Conservation (phyloP, 2,329 filamentous ascomycete species). For the Rutstroemia sydowiana region DNA sequence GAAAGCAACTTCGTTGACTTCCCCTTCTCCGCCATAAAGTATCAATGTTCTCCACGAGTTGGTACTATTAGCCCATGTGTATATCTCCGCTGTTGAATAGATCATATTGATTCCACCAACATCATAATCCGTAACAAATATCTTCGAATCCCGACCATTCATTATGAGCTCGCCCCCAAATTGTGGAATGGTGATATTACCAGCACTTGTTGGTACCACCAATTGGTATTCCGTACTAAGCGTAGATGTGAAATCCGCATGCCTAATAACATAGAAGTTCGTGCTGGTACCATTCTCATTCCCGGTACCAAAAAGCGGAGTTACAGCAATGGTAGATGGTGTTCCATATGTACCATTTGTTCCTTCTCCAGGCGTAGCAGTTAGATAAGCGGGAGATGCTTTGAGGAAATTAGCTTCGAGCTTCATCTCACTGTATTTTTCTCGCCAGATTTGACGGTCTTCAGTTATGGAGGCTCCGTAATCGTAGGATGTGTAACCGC, state of each 20-base stretch:
- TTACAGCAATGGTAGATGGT: too few species aligned
- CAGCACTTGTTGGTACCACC: conserved; percentile 51
- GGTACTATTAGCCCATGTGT: conserved; percentile 65
- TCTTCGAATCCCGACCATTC: conserved; percentile 57
- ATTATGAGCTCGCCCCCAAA: conserved; percentile 49
- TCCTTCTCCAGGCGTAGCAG: conserved; percentile 45
- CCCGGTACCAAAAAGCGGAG: conserved; percentile 54
- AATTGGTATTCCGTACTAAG: conserved; percentile 52
- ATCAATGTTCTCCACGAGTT: conserved; percentile 52
- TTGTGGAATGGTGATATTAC: conserved; percentile 51
- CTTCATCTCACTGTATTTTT: conserved; percentile 77
- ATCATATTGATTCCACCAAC: conserved; percentile 51
- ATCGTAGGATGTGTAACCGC: conserved; percentile 51
- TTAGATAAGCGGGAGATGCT: conserved; percentile 62
- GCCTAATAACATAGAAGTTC: conserved; percentile 59
- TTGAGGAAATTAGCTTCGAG: conserved; percentile 68
- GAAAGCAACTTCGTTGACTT: conserved; percentile 56
- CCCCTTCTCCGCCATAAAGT: conserved; percentile 55
- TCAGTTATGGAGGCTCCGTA: conserved; percentile 60
- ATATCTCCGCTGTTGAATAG: conserved; percentile 64
- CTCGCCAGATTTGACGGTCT: conserved; percentile 57
- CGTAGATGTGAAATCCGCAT: conserved; percentile 60
- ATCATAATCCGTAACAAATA: conserved; percentile 60
- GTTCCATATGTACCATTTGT: conserved; percentile 48
- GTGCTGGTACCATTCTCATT: conserved; percentile 42